phyloP scores from a whole-genome alignment of 73 alveolate species.

The Paramecium sexaurelia region DNA sequence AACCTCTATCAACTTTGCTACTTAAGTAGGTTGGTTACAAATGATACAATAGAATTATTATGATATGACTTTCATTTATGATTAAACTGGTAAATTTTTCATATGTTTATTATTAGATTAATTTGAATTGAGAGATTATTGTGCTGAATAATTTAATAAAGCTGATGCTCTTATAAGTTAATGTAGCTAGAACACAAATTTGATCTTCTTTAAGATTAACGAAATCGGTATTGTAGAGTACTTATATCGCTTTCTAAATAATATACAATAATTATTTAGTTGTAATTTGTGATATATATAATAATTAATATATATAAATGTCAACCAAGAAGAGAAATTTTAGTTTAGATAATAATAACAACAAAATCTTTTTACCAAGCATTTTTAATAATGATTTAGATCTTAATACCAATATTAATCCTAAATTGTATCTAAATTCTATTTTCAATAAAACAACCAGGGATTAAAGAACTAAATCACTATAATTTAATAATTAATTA shows the following conservation, averaged over 20 bases:
- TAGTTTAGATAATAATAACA: neutral
- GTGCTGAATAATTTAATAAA: constrained; percentile 29
- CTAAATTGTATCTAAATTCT: neutral
- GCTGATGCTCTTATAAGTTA: neutral
- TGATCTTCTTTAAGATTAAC: neutral
- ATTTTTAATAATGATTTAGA: neutral
- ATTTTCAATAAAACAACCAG: neutral
- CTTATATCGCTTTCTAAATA: neutral
- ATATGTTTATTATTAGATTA: neutral
- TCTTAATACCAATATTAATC: neutral
- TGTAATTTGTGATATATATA: neutral
- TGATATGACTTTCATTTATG: constrained; percentile 18
- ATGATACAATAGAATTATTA: neutral
- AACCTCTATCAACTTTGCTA: neutral
- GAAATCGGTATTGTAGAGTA: constrained; percentile 4
- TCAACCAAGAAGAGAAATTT: neutral
- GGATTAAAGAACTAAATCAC: neutral
- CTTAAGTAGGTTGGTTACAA: neutral
- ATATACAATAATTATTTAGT: neutral
- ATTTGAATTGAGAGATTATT: neutral
- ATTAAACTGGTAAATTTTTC: neutral
- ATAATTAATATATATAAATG: neutral
- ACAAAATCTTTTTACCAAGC: neutral
- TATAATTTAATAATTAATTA: neutral
- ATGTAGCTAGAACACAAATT: neutral